Conservation (phyloP, 371 early-diverging fungal species). For the Lichtheimia hyalospora region DNA sequence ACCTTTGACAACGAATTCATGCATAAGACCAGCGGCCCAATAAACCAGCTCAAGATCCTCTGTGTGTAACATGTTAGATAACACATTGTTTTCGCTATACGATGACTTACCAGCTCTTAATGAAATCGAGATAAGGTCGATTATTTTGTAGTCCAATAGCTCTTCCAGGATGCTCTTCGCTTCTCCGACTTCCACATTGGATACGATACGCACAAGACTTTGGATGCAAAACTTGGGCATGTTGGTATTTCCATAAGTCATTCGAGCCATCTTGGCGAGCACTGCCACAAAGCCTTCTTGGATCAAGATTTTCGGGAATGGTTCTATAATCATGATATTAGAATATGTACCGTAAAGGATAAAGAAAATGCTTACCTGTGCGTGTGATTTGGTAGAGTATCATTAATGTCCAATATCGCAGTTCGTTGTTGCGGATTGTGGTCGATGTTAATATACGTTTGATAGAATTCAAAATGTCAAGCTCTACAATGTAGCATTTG, state of each 20-base stretch:
- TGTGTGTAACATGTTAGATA: constrained; percentile 7
- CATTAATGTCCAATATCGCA: constrained; percentile 81
- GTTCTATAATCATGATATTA: constrained; percentile 37
- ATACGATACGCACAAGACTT: constrained; percentile 74
- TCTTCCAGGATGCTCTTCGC: constrained; percentile 47
- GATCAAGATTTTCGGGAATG: constrained; percentile 61
- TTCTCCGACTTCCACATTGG: constrained; percentile 55
- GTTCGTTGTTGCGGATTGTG: constrained; percentile 66
- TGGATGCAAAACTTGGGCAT: constrained; percentile 86
- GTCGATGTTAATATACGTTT: constrained; percentile 55
- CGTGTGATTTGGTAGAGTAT: constrained; percentile 73
- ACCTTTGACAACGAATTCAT: constrained; percentile 78
- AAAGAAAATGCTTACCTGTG: constrained; percentile 43
- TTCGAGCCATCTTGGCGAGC: constrained; percentile 67
- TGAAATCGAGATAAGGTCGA: constrained; percentile 67
- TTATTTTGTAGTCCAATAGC: constrained; percentile 66
- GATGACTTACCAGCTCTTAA: constrained; percentile 59
- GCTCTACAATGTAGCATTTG: constrained; percentile 54
- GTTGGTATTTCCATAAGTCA: constrained; percentile 78
- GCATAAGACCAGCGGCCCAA: constrained; percentile 80
- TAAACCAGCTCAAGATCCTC: constrained; percentile 82
- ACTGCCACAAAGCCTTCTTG: constrained; percentile 58
- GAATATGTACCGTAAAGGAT: no score
- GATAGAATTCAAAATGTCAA: constrained; percentile 66
- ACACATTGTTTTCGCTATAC: background rate